These are phyloP conservation scores for Trichothecium sympodiale DNA, from an alignment of 2,329 filamentous ascomycete genomes.

Conservation along the genomic window DNA sequence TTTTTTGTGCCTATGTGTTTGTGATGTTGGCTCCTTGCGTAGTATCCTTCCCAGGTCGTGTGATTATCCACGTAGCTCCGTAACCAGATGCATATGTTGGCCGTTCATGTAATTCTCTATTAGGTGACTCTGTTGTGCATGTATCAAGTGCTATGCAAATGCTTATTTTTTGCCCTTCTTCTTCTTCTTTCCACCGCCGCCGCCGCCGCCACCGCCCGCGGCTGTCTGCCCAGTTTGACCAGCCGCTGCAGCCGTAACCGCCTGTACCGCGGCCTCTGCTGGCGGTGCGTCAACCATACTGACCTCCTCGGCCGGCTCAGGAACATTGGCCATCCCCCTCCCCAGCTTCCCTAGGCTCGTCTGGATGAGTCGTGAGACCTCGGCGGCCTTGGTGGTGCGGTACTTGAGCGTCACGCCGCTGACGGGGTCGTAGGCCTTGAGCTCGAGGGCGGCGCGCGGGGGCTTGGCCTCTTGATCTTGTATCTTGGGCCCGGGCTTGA, in stretches of 20 bases:
- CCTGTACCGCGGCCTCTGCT: constrained; percentile 6
- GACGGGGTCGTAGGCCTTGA: constrained; percentile 83
- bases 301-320: constrained; percentile 28
- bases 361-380: constrained; percentile 69
- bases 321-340: constrained; percentile 52
- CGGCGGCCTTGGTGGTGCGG: constrained; percentile 78
- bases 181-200: constrained; percentile 50
- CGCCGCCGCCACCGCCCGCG: constrained; percentile 17
- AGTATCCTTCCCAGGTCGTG: too few relatives aligned
- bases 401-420: constrained; percentile 84
- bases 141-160: background rate
- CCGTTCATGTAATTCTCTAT: background rate
- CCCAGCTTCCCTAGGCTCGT: constrained; percentile 65
- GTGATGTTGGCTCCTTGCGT: too few relatives aligned
- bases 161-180: constrained; percentile 59
- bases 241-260: constrained; percentile 6
- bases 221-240: constrained; percentile 15
- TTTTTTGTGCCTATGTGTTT: too few relatives aligned
- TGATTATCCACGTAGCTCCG: too few relatives aligned
- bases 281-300: constrained; percentile 28
- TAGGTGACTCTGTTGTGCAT: background rate
- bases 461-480: constrained; percentile 25
- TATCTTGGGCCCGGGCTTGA: constrained; percentile 31
- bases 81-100: too few relatives aligned
- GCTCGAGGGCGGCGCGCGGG: constrained; percentile 57